phyloP scores from a whole-genome alignment of 805 yeast genomes.

The Ogataea naganishii region DNA sequence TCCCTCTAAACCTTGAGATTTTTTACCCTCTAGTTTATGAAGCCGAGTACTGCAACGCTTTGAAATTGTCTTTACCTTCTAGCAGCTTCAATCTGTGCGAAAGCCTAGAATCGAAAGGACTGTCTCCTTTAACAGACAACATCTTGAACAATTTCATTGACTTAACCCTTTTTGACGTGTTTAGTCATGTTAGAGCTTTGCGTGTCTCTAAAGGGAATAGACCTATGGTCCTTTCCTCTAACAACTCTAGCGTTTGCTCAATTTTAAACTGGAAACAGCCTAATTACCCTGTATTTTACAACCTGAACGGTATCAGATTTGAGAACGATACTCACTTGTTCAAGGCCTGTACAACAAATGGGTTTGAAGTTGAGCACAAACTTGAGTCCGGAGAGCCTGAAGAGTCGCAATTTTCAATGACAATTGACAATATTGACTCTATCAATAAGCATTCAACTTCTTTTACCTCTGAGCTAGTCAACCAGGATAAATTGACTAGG shows the following conservation, averaged over 20 bases:
- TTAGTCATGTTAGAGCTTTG: conserved; percentile 62
- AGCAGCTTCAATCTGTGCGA: conserved; percentile 12
- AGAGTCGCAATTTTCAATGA: conserved; percentile 12
- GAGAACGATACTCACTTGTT: conserved; percentile 20
- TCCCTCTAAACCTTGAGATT: conserved; percentile 67
- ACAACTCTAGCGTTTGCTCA: conserved; percentile 85
- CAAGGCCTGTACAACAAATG: conserved; percentile 32
- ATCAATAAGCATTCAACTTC: conserved; percentile 26
- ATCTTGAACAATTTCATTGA: conserved; percentile 72
- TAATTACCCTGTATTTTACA: conserved; percentile 87
- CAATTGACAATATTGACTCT: conserved; percentile 26
- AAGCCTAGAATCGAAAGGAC: conserved; percentile 5
- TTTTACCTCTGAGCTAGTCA: conserved; percentile 21
- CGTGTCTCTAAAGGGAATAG: conserved; percentile 32
- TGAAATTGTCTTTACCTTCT: conserved; percentile 10
- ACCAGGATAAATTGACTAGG: conserved; percentile 41
- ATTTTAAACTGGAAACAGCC: conserved; percentile 98
- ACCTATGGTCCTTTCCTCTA: conserved; percentile 75
- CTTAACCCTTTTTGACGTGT: conserved; percentile 57
- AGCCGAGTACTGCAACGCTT: conserved; percentile 20
- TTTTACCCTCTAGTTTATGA: conserved; percentile 58
- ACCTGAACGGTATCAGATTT: conserved; percentile 58
- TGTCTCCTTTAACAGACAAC: conserved; percentile 16
- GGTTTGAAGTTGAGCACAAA: conserved; percentile 18
- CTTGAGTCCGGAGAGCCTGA: neutral